Evolutionary conservation across 371 early-diverging fungal genomes (phyloP).

Genomic region (Rhizopus sp.): DNA sequence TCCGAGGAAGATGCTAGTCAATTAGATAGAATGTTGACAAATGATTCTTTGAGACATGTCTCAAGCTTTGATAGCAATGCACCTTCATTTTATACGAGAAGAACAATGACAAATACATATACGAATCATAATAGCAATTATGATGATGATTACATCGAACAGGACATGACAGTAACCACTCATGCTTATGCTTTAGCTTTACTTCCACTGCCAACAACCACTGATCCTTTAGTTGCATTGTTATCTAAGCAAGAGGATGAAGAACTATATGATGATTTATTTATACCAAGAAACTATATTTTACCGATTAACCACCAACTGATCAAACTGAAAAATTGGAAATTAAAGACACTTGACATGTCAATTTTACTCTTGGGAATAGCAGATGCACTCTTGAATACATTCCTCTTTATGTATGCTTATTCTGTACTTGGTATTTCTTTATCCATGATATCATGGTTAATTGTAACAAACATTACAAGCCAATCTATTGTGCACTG

Average conservation of each 20-base stretch:
- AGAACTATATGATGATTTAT: slow-evolving; percentile 6
- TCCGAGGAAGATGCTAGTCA: slow-evolving; percentile 44
- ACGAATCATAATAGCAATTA: slow-evolving; percentile 5
- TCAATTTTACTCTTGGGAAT: slow-evolving; percentile 32
- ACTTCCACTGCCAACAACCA: slow-evolving; percentile 29
- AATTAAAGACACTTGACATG: slow-evolving; percentile 22
- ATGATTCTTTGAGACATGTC: slow-evolving; percentile 22
- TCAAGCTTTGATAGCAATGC: slow-evolving; percentile 23
- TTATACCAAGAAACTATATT: slow-evolving; percentile 9
- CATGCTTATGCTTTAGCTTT: slow-evolving; percentile 36
- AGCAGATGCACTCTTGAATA: slow-evolving; percentile 26
- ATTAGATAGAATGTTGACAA: slow-evolving; percentile 32
- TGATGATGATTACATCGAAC: slow-evolving; percentile 1
- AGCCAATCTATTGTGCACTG: slow-evolving; percentile 21
- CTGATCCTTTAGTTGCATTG: slow-evolving; percentile 32
- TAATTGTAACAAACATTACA: slow-evolving; percentile 19
- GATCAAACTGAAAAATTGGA: slow-evolving; percentile 17
- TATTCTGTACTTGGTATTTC: slow-evolving; percentile 27
- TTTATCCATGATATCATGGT: slow-evolving; percentile 22
- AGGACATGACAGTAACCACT: slow-evolving; percentile 3
- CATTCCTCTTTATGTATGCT: slow-evolving; percentile 34
- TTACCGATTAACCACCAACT: slow-evolving; percentile 4
- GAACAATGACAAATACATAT: slow-evolving; percentile 6
- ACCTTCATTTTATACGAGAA: slow-evolving; percentile 19
- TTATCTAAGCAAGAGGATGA: slow-evolving; percentile 8